These are phyloP conservation scores for Euryodendron excelsum DNA, from an alignment of 148 eudicot species.

Conservation along the genomic window DNA sequence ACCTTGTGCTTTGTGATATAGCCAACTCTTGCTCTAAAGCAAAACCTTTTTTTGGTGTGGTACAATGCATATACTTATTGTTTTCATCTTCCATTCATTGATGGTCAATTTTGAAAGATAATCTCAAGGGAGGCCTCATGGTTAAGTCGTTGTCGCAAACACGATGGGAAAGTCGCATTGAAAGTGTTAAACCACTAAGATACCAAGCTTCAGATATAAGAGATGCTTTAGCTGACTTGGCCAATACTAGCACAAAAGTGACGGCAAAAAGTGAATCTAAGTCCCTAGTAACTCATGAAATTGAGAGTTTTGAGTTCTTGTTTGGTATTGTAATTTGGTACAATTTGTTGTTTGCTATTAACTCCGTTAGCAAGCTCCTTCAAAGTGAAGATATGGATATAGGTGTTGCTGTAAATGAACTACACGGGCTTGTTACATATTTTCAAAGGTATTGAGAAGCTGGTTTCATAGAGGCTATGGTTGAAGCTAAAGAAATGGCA, in stretches of 20 bases:
- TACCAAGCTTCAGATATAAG: slow-evolving; percentile 9
- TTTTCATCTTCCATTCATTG: background rate
- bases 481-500: background rate
- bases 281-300: background rate
- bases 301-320: slow-evolving; percentile 3
- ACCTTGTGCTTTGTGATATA: background rate
- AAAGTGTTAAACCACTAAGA: slow-evolving; percentile 16
- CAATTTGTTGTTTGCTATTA: too few species aligned
- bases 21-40: background rate
- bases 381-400: too few species aligned
- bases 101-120: background rate
- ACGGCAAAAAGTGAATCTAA: background rate
- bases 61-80: background rate
- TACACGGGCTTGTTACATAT: background rate
- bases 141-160: slow-evolving; percentile 14
- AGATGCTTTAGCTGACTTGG: slow-evolving; percentile 4
- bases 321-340: background rate
- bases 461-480: background rate
- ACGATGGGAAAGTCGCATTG: background rate
- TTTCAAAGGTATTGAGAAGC: background rate
- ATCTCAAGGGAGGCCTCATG: background rate
- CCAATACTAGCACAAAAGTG: background rate
- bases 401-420: too few species aligned
- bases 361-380: too few species aligned
- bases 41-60: background rate